These are phyloP conservation scores for Penicillium crystallinum DNA, from an alignment of 495 filamentous ascomycete genomes.

Conservation along the genomic window DNA sequence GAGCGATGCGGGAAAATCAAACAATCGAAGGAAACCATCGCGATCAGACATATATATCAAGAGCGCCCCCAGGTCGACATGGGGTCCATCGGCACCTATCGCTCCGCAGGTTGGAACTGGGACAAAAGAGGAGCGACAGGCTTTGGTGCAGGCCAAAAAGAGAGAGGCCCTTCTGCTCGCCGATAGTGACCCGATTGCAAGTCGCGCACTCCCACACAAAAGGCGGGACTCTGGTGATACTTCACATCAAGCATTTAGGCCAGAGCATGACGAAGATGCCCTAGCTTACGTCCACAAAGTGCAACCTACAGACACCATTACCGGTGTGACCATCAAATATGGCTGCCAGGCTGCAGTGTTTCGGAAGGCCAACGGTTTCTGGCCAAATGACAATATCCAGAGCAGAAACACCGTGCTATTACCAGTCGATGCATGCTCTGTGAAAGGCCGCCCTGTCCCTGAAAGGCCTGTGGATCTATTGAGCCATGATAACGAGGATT, in stretches of 20 bases:
- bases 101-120: conserved; percentile 47
- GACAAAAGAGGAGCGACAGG: conserved; percentile 52
- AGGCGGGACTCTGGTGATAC: conserved; percentile 55
- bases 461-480: conserved; percentile 32
- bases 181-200: conserved; percentile 44
- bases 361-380: conserved; percentile 83
- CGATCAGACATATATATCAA: conserved; percentile 37
- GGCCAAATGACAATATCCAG: conserved; percentile 88
- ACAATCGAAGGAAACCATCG: conserved; percentile 42
- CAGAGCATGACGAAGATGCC: conserved; percentile 61
- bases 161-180: conserved; percentile 54
- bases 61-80: conserved; percentile 41
- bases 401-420: conserved; percentile 72
- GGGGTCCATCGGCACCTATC: conserved; percentile 49
- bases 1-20: conserved; percentile 24
- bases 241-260: conserved; percentile 30
- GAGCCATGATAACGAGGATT: conserved; percentile 30
- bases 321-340: conserved; percentile 85
- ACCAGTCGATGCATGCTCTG: conserved; percentile 83
- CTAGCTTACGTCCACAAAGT: conserved; percentile 91
- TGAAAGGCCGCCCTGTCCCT: conserved; percentile 60
- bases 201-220: conserved; percentile 48
- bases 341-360: conserved; percentile 75
- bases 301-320: conserved; percentile 73
- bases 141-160: conserved; percentile 57